These are phyloP conservation scores for Leccinum solheimii DNA, from an alignment of 1,284 basidiomycete species.

Conservation along the genomic window DNA sequence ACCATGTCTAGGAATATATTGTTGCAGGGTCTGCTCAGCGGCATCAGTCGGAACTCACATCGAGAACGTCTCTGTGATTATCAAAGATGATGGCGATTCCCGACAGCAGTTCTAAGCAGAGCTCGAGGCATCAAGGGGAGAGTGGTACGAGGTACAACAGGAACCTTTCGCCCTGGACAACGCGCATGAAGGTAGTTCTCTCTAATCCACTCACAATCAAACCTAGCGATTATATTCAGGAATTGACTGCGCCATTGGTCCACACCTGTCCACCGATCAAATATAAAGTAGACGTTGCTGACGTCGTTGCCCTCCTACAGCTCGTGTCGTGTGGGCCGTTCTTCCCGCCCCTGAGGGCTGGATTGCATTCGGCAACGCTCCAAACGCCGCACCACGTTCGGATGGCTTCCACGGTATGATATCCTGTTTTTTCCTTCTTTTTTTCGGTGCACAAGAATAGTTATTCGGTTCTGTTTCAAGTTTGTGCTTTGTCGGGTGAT, in stretches of 20 bases:
- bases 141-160: constrained; percentile 54
- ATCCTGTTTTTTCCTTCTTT: too few species aligned
- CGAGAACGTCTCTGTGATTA: constrained; percentile 48
- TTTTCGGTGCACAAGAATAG: too few species aligned
- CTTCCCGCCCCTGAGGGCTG: constrained; percentile 69
- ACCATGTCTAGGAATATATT: constrained; percentile 52
- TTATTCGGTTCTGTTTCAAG: too few species aligned
- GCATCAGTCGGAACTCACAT: constrained; percentile 56
- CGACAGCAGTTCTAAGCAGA: constrained; percentile 52
- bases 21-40: constrained; percentile 46
- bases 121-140: constrained; percentile 54
- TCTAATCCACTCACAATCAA: constrained; percentile 2
- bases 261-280: constrained; percentile 38
- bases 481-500: too few species aligned
- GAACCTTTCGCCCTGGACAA: constrained; percentile 46
- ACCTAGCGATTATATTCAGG: constrained; percentile 16
- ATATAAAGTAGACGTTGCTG: constrained; percentile 53
- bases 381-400: constrained; percentile 49
- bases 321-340: constrained; percentile 66
- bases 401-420: constrained; percentile 36
- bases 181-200: constrained; percentile 7
- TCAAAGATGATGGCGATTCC: constrained; percentile 50
- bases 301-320: constrained; percentile 63
- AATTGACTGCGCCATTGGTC: constrained; percentile 25
- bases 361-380: constrained; percentile 66